Base-by-base conservation (phyloP, 768 basidiomycete genomes). In the Auriscalpium vulgare region DNA sequence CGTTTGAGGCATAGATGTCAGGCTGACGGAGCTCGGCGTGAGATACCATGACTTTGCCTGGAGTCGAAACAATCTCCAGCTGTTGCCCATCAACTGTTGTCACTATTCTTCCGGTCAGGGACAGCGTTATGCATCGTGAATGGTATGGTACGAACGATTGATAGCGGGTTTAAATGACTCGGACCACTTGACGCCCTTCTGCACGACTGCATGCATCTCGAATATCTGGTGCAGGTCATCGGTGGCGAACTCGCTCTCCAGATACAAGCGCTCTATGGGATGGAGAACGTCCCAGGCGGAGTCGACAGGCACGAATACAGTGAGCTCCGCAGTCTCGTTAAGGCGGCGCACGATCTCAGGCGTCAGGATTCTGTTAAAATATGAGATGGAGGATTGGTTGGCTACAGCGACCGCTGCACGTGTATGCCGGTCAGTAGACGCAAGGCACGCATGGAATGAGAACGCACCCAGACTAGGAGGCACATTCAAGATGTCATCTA, bases 1-100 rank as follows among this genome's bases (percentile, higher is more conserved):
- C 97, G 64, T 99, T 99, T 35, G 89, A 86, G 5, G 91, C 95
- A 64, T 94, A 93, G 37, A 97, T 82, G 65, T 99, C 92, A 7
- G 83, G 81, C n/a, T 85, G 75, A 4, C 84, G 65, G 45, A 95
- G 76, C 21, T 75, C 73, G 8, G 87, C 82, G 47, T 72, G 72
- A 37, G 83, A 83, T 19, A 88, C 69, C 35, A 65, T 77, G 52
- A 79, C 81, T 58, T 78, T 79, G 40, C 83, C 76, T 1, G 77
- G 66, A 23, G 78, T 71, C n/a, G 77, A 74, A 1, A 73, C 69
- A 44, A 94, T 73, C 52, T 84, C 79, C 10, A 97, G 76, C 2
- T 76, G 72, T 10, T 78, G 78, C 16, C 89, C 90, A 52, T 84
- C 80, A 57, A 85, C 71, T 19, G 85, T 86, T 29, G 77, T 85